Conservation (phyloP, 1,139 yeast species). For the Blastobotrys serpentis region DNA sequence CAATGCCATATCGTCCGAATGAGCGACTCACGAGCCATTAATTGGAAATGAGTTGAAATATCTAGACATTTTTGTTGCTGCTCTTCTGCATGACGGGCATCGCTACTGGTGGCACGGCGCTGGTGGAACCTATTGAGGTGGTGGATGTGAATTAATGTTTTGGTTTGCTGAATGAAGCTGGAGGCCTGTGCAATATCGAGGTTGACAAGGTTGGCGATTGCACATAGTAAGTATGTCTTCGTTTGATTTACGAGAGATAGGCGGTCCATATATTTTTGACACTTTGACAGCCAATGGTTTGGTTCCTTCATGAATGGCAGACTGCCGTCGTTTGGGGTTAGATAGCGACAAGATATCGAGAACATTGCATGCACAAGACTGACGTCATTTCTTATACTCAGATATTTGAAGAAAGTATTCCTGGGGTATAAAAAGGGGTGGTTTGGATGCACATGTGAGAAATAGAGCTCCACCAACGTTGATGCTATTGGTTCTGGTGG, state of each 20-base stretch:
- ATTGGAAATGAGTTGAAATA: slow-evolving; percentile 19
- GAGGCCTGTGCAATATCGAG: slow-evolving; percentile 17
- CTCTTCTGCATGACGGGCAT: slow-evolving; percentile 13
- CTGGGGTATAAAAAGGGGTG: slow-evolving; percentile 49
- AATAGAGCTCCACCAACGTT: slow-evolving; percentile 48
- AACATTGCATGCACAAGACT: slow-evolving; percentile 51
- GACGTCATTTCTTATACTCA: slow-evolving; percentile 42
- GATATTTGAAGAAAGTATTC: slow-evolving; percentile 38
- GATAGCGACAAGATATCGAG: slow-evolving; percentile 43
- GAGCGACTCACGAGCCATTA: slow-evolving; percentile 23
- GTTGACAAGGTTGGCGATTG: slow-evolving; percentile 19
- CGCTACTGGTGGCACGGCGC: slow-evolving; percentile 15
- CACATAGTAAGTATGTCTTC: slow-evolving; percentile 22
- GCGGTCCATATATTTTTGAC: slow-evolving; percentile 22
- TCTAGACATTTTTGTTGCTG: slow-evolving; percentile 20
- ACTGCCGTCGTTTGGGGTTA: slow-evolving; percentile 21
- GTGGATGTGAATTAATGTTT: slow-evolving; percentile 16
- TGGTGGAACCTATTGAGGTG: slow-evolving; percentile 17
- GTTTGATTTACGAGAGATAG: slow-evolving; percentile 20
- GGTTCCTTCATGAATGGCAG: slow-evolving; percentile 28
- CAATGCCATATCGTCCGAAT: slow-evolving; percentile 27
- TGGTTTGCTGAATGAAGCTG: slow-evolving; percentile 14
- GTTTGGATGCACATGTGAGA: slow-evolving; percentile 48
- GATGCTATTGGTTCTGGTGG: slow-evolving; percentile 46
- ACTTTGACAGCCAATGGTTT: slow-evolving; percentile 28